Base-by-base conservation (phyloP, 2,329 filamentous ascomycete genomes). In the Botrytis fabae region DNA sequence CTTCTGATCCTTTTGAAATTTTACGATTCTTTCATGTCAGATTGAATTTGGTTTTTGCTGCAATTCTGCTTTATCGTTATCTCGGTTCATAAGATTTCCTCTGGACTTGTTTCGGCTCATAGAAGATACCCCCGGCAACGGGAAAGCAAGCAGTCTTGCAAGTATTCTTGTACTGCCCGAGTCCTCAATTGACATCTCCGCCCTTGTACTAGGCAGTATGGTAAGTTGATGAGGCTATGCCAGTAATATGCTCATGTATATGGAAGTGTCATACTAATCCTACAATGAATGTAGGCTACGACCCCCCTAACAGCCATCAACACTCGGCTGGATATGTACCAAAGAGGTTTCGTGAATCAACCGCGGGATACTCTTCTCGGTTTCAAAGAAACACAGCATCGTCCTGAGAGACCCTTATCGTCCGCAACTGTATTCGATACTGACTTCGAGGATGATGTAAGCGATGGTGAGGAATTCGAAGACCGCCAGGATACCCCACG, bases 401-500 rank as follows among this genome's bases (percentile, higher is more conserved):
- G 84, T 71, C 35, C 16, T 54, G 70, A 68, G 44, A 51, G 70
- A 69, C 92, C 92, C 57, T 82, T 88, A 54, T 95, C 93, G 54
- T 86, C 92, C 74, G 88, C 91, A 61, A 95, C 92, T 35, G 92
- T 94, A 76, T 90, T 91, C 80, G 93, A 94, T 79, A 93, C 92
- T 59, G 93, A 95, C 70, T 85, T 87, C 74, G 93, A 94, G 76
- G 90, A 92, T 66, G 83, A 84, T 62, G 81, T 78, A n/a, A 80
- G 79, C 69, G 85, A 85, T 46, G 83, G 86, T 68, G 82, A 87
- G 75, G 89, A 71, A 38, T 62, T 71, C 46, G 71, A 73, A n/a
- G 71, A 70, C 22, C 32, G 57, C 10, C 46, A 44, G 38, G 42
- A 66, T 32, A 48, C 64, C 16, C 70, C 63, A 48, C 70, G 20